These are phyloP conservation scores for Stephania japonica DNA, from an alignment of 164 flowering plant species.

Conservation along the genomic window DNA sequence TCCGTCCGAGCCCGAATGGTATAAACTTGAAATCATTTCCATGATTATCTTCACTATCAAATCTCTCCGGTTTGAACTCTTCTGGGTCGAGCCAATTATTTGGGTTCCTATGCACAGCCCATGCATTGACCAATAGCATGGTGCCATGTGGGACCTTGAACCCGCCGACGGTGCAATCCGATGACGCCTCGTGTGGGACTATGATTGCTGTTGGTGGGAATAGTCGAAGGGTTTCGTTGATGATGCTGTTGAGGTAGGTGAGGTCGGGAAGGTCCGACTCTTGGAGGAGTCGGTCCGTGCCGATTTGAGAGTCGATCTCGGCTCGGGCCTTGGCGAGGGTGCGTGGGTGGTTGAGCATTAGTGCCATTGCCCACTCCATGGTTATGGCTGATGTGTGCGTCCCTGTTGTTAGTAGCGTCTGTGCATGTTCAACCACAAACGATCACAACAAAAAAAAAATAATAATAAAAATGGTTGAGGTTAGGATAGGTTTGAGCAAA, in stretches of 20 bases:
- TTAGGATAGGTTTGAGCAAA: no score
- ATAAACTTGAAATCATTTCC: constrained; percentile 4
- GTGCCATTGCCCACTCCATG: constrained; percentile 3
- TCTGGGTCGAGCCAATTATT: neutral
- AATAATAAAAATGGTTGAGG: no score
- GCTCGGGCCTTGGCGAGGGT: neutral
- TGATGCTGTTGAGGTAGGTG: neutral
- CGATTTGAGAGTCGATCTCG: neutral
- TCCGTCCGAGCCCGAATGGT: constrained; percentile 7
- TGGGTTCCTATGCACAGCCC: constrained; percentile 11
- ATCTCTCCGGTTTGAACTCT: constrained; percentile 6
- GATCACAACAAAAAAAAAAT: no score
- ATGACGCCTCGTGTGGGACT: constrained; percentile 7
- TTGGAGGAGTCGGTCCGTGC: neutral
- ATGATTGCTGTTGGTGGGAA: constrained; percentile 6
- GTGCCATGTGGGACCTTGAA: constrained; percentile 6
- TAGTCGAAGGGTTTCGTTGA: neutral
- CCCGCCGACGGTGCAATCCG: neutral
- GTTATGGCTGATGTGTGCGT: constrained; percentile 5
- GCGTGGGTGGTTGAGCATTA: neutral
- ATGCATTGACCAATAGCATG: constrained; percentile 8
- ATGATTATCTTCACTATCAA: neutral
- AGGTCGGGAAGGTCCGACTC: neutral
- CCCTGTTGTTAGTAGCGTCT: constrained; percentile 2
- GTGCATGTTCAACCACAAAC: neutral